A percentile compares a stretch with the other conserved stretches of the same genome.
phyloP scores from a whole-genome alignment of 2,329 filamentous ascomycete genomes.

The Fusarium dimerum region DNA sequence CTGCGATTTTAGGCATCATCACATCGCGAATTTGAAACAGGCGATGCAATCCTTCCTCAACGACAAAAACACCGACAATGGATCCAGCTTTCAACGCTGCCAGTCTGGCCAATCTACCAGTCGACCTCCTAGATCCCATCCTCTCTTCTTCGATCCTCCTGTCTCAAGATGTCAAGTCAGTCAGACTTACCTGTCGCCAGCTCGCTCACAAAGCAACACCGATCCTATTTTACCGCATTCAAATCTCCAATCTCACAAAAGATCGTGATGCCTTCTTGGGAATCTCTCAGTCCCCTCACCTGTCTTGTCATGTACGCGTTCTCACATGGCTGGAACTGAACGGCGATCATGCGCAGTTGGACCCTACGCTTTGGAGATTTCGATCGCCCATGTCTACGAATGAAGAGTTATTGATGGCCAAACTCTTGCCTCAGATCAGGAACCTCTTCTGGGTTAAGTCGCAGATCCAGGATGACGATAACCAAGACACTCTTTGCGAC shows the following conservation, averaged over 20 bases:
- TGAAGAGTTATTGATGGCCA: neutral
- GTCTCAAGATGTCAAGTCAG: constrained; percentile 3
- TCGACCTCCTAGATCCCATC: neutral
- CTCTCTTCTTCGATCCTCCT: neutral
- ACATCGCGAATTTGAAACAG: no score
- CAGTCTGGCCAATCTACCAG: neutral
- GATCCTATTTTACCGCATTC: constrained; percentile 1
- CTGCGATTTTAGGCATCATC: no score
- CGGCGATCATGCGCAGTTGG: neutral
- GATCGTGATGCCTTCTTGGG: constrained; percentile 3
- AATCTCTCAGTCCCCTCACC: neutral
- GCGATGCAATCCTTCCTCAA: no score
- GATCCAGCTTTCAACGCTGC: no score
- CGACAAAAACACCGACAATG: no score
- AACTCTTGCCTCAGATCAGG: neutral
- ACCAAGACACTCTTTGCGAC: no score
- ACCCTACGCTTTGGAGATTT: no score
- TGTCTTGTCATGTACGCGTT: neutral
- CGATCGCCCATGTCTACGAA: no score
- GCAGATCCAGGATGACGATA: no score
- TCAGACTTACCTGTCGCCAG: constrained; percentile 1
- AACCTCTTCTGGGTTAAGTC: constrained; percentile 5
- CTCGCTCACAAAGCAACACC: neutral
- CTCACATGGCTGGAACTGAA: constrained; percentile 12
- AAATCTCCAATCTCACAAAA: neutral